A percentile compares a stretch with the other conserved stretches of the same genome.
These are phyloP conservation scores for Sporopachydermia cereana DNA, from an alignment of 1,139 yeast genomes.

Conservation along the genomic window DNA sequence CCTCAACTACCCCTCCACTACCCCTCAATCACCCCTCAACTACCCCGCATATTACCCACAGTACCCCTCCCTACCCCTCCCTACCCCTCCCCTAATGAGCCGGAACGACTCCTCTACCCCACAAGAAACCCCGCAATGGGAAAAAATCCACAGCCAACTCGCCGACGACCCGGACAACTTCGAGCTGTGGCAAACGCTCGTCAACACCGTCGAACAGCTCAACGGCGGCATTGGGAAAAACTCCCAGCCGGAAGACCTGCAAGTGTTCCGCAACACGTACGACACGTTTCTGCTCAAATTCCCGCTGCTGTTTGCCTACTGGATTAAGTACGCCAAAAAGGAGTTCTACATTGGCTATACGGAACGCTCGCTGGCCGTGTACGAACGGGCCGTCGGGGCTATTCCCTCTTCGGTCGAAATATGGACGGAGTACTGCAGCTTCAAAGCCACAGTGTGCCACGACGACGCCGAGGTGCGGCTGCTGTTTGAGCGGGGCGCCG, in stretches of 20 bases:
- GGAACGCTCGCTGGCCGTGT: constrained; percentile 37
- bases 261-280: constrained; percentile 39
- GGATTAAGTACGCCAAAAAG: constrained; percentile 65
- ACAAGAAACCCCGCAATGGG: no score
- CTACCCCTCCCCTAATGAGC: no score
- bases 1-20: no score
- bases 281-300: constrained; percentile 45
- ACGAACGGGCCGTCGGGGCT: constrained; percentile 39
- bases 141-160: neutral
- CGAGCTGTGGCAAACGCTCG: constrained; percentile 37
- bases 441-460: constrained; percentile 35
- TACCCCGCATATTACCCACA: no score
- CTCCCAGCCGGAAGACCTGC: constrained; percentile 30
- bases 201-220: constrained; percentile 24
- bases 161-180: constrained; percentile 33
- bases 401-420: constrained; percentile 47
- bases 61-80: no score
- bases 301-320: constrained; percentile 67
- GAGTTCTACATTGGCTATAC: constrained; percentile 53
- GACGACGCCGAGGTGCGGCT: constrained; percentile 18
- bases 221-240: constrained; percentile 34
- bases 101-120: no score
- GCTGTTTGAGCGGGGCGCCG: constrained; percentile 54
- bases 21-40: no score
- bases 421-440: constrained; percentile 62